Base-by-base conservation (phyloP, 2,329 filamentous ascomycete species). In the Furcasterigmium furcatum region DNA sequence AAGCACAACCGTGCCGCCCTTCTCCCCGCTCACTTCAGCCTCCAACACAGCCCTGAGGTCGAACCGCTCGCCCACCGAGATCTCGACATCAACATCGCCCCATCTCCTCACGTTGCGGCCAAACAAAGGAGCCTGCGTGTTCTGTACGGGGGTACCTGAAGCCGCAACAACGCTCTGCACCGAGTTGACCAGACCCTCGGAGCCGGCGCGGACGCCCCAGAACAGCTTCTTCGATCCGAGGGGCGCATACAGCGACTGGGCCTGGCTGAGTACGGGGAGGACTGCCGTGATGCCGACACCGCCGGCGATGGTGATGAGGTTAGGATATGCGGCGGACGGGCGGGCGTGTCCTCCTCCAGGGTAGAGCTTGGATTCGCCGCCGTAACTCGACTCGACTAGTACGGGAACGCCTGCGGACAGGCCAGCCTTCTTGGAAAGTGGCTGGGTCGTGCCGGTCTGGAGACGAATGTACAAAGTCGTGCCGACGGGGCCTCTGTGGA, bases 241-340 rank as follows among this genome's bases (percentile, higher is more conserved):
- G 5, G 53, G 46, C 12, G 46, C 45, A 6, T 50, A 55, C 12
- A 55, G 44, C 5, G 47, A 57, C 6, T 55, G 41, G 2, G 55
- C 55, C 24, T 42, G 43, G 34, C 53, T 50, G 3, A 63, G 49
- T 4, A 42, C 40, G 27, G 61, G 58, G 1, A 64, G 38, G 1
- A 62, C 52, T 5, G 53, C 61, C 2, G 61, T 61, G 30, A 62
- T 47, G 14, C 61, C 61, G 6, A 63, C 61, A 21, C 61, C 61
- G 4, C 61, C 61, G 0, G 60, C 60, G 6, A 64, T 60, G 45
- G 53, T 56, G 7, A 64, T 42, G 0, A 59, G 42, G 25, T 58
- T 58, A 6, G 59, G 38, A n/a, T 27, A 42, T 12, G 35, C 35
- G 21, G 38, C 20, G 14, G 32, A 40, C 10, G 30, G 43, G 18